phyloP scores from a whole-genome alignment of 169 alveolate genomes.

The Plasmodium knowlesi region DNA sequence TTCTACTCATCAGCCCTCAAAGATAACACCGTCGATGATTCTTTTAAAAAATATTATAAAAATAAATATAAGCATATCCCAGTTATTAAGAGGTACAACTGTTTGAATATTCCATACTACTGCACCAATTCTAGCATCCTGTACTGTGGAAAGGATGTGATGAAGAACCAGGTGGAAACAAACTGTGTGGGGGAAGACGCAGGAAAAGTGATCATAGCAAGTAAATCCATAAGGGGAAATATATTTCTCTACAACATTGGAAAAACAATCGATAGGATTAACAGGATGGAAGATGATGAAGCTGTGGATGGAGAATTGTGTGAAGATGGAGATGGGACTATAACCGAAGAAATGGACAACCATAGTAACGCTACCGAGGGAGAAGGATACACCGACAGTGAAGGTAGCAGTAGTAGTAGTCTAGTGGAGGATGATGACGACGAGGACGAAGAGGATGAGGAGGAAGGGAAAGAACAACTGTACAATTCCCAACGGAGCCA shows the following conservation, averaged over 20 bases:
- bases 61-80: slow-evolving; percentile 40
- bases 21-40: slow-evolving; percentile 25
- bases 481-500: neutral
- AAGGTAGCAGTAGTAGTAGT: neutral
- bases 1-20: slow-evolving; percentile 14
- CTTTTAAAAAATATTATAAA: slow-evolving; percentile 27
- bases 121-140: slow-evolving; percentile 24
- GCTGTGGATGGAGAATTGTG: neutral
- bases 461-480: neutral
- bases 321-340: neutral
- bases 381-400: neutral
- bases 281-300: slow-evolving; percentile 30
- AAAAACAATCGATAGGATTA: slow-evolving; percentile 44
- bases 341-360: neutral
- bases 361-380: neutral
- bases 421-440: neutral
- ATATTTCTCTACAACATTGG: slow-evolving; percentile 26
- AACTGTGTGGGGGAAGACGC: neutral
- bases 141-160: slow-evolving; percentile 6
- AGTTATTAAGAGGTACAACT: slow-evolving; percentile 36
- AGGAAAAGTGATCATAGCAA: slow-evolving; percentile 43
- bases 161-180: neutral
- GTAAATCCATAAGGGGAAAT: slow-evolving; percentile 30
- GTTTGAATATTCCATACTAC: slow-evolving; percentile 47
- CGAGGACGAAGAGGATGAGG: neutral